Base-by-base conservation (phyloP, 2,329 filamentous ascomycete species). In the Beauveria sp. region DNA sequence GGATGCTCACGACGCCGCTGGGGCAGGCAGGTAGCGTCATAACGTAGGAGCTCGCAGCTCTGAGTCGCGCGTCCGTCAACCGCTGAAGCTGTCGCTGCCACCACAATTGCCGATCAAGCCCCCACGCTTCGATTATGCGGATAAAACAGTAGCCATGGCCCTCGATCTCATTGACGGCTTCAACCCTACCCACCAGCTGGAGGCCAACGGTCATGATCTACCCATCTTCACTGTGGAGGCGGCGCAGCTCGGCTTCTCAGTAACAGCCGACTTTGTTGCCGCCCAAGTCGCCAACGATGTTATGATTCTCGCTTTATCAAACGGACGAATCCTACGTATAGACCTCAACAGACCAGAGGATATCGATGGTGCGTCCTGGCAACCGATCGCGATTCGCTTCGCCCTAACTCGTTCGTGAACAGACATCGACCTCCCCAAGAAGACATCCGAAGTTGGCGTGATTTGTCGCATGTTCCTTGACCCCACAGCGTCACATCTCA, bases 201-300 rank as follows among this genome's bases (percentile, higher is more conserved):
- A 81, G 73, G 78, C 87, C 63, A 73, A 73, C 64, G 79, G 84
- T 65, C 83, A 87, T 68, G 81, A 87, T 61, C 79, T 93, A 63
- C 93, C 93, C 68, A 96, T 99, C 76, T 99, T 99, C 80, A 90
- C 95, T 72, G 87, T 98, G 72, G 90, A 96, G 77, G 87, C 85
- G 65, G 95, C 98, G 45, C 89, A 96, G 79, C 86, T 98, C 65
- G 90, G 95, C 74, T 99, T 99, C 81, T 89, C 91, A 64, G 88
- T 98, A 69, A 91, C 93, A 2, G 92, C 93, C 66, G 91, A 97
- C 75, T 98, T 99, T 72, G 95, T 96, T 53, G 93, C 95, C 20
- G 93, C 93, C 46, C 93, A 97, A 75, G 93, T 98, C 61, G 93
- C 93, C 66, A 98, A 99, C 76, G 97, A 99, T 79, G 93, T 98